A percentile compares a stretch with the other conserved stretches of the same genome.
These are phyloP conservation scores for Xylariaceae sp. DNA, from an alignment of 2,329 filamentous ascomycete species.

Conservation along the genomic window DNA sequence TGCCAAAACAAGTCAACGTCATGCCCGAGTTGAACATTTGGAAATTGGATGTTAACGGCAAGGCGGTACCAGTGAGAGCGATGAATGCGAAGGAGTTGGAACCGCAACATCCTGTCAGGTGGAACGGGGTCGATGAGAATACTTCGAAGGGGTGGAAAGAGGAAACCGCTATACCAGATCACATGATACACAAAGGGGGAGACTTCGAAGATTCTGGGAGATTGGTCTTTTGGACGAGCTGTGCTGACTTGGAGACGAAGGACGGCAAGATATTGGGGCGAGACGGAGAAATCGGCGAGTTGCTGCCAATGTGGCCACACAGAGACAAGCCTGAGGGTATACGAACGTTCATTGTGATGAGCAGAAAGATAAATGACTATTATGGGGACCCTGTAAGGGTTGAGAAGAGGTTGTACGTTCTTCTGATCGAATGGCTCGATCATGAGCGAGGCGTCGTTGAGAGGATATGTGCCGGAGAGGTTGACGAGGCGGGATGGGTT, in stretches of 20 bases:
- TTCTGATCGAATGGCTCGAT: conserved; percentile 19
- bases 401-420: conserved; percentile 14
- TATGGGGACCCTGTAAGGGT: conserved; percentile 7
- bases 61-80: conserved; percentile 6
- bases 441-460: conserved; percentile 10
- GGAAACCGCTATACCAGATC: conserved; percentile 11
- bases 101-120: conserved; percentile 7
- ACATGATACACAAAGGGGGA: conserved; percentile 3
- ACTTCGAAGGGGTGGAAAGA: conserved; percentile 20
- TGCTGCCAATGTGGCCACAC: conserved; percentile 8
- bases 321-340: conserved; percentile 9
- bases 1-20: conserved; percentile 12
- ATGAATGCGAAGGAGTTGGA: conserved; percentile 1
- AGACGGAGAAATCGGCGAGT: conserved; percentile 10
- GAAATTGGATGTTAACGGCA: conserved; percentile 17
- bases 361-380: conserved; percentile 16
- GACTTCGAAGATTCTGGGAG: conserved; percentile 17
- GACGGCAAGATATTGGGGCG: conserved; percentile 11
- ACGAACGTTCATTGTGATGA: conserved; percentile 18
- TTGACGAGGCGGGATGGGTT: conserved; percentile 18
- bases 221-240: conserved; percentile 21
- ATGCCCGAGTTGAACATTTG: conserved; percentile 16
- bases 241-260: conserved; percentile 7
- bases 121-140: conserved; percentile 15
- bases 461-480: conserved; percentile 10